These are phyloP conservation scores for Fusarium virguliforme DNA, from an alignment of 2,329 filamentous ascomycete genomes.

Conservation along the genomic window DNA sequence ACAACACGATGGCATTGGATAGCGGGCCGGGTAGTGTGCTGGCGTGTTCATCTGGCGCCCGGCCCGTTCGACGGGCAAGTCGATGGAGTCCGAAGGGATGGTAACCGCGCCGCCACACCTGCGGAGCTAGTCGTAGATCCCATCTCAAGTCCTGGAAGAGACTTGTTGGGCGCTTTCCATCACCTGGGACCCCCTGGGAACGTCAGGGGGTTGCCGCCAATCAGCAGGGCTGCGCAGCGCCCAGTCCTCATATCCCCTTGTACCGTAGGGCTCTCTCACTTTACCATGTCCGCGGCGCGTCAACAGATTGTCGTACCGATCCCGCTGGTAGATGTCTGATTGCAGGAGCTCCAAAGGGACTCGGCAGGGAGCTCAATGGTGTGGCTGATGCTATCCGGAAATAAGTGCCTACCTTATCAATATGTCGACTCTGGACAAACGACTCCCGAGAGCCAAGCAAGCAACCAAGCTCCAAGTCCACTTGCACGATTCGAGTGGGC, in stretches of 20 bases:
- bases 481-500: constrained; percentile 16
- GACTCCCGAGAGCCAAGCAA: constrained; percentile 7
- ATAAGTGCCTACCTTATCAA: neutral
- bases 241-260: constrained; percentile 7
- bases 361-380: neutral
- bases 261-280: neutral
- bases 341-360: neutral
- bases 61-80: constrained; percentile 25
- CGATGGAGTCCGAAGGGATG: constrained; percentile 45
- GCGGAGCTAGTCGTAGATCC: constrained; percentile 42
- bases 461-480: neutral
- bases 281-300: constrained; percentile 9
- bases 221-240: constrained; percentile 11
- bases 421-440: constrained; percentile 2
- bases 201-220: constrained; percentile 26
- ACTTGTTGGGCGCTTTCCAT: constrained; percentile 22
- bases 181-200: constrained; percentile 19
- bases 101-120: constrained; percentile 42
- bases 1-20: constrained; percentile 2
- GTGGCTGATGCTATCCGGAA: neutral
- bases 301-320: neutral
- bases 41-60: constrained; percentile 19
- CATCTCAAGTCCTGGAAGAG: constrained; percentile 30
- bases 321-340: constrained; percentile 1
- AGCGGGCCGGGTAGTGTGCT: constrained; percentile 15